phyloP scores from a whole-genome alignment of 768 basidiomycete genomes.

The Dioszegia crocea region DNA sequence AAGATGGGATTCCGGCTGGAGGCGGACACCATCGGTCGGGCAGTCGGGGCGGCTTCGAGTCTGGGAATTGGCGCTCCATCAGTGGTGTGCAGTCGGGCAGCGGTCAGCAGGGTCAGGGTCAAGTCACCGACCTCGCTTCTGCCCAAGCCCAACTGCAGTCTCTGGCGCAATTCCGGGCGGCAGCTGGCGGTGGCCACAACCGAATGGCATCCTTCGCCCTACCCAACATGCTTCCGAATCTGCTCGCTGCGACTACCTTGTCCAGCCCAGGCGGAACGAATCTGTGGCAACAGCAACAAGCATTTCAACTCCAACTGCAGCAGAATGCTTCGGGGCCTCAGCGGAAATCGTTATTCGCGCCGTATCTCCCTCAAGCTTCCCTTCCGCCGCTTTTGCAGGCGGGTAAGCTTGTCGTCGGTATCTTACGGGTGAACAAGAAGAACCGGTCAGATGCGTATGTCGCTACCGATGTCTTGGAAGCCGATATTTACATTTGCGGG shows the following conservation, averaged over 20 bases:
- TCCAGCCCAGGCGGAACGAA: slow-evolving; percentile 66
- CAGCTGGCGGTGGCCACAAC: slow-evolving; percentile 73
- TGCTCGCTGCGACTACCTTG: slow-evolving; percentile 95
- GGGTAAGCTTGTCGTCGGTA: slow-evolving; percentile 95
- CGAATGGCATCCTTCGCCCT: slow-evolving; percentile 98
- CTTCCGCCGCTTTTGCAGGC: slow-evolving; percentile 93
- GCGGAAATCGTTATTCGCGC: slow-evolving; percentile 96
- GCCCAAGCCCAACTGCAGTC: slow-evolving; percentile 96
- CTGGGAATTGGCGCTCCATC: slow-evolving; percentile 79
- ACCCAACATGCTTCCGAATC: slow-evolving; percentile 95
- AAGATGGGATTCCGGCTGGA: slow-evolving; percentile 30
- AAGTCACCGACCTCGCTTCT: slow-evolving; percentile 75
- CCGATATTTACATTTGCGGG: slow-evolving; percentile 98
- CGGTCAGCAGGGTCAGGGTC: slow-evolving; percentile 8
- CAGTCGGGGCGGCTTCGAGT: slow-evolving; percentile 41
- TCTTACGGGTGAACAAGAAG: slow-evolving; percentile 94
- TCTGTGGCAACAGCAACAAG: slow-evolving; percentile 85
- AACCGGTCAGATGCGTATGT: slow-evolving; percentile 99
- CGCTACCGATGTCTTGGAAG: slow-evolving; percentile 93
- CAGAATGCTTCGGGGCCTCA: slow-evolving; percentile 80
- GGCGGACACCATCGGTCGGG: slow-evolving; percentile 41
- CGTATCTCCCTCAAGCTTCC: slow-evolving; percentile 95
- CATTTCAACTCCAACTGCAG: slow-evolving; percentile 88
- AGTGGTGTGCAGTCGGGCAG: slow-evolving; percentile 50
- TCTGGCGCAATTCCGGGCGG: slow-evolving; percentile 92